Percentiles rank a stretch among this genome's conserved stretches.
Conservation (phyloP, 2,329 filamentous ascomycete genomes). For the Colletotrichum lindemuthianum region DNA sequence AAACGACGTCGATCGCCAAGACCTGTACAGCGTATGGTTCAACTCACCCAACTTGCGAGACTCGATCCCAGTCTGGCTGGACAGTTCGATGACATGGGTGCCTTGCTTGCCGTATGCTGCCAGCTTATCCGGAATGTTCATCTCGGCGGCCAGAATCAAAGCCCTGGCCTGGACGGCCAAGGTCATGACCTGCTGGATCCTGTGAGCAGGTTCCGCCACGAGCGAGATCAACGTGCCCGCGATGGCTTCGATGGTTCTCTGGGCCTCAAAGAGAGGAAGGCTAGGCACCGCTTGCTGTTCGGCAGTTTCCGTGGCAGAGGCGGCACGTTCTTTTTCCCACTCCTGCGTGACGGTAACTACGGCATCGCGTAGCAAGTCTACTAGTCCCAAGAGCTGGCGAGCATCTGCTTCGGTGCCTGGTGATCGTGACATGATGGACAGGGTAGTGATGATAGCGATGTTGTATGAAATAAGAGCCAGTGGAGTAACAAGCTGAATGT, state of each 20-base stretch:
- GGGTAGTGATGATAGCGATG: too few species aligned
- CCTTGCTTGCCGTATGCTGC: constrained; percentile 40
- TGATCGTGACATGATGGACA: not conserved
- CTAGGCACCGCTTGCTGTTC: not conserved
- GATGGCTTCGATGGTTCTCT: constrained; percentile 44
- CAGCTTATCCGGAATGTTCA: constrained; percentile 47
- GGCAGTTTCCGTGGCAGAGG: not conserved
- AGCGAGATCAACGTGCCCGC: constrained; percentile 47
- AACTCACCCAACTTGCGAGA: constrained; percentile 42
- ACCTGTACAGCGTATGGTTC: too few species aligned
- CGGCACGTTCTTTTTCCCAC: constrained; percentile 3
- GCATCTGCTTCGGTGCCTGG: not conserved
- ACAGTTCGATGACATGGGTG: constrained; percentile 39
- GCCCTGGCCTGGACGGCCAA: constrained; percentile 48
- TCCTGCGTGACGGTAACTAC: constrained; percentile 9
- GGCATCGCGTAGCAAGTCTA: not conserved
- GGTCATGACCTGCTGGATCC: constrained; percentile 46
- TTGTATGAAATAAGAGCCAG: too few species aligned
- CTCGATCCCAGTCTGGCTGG: constrained; percentile 42
- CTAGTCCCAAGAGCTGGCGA: not conserved
- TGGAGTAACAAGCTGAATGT: too few species aligned
- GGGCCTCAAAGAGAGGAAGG: constrained; percentile 44
- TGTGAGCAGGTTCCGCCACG: constrained; percentile 43
- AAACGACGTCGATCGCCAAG: too few species aligned
- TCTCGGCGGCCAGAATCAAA: constrained; percentile 46